Conservation (phyloP, 2,329 filamentous ascomycete genomes). For the Pseudogymnoascus sp. region DNA sequence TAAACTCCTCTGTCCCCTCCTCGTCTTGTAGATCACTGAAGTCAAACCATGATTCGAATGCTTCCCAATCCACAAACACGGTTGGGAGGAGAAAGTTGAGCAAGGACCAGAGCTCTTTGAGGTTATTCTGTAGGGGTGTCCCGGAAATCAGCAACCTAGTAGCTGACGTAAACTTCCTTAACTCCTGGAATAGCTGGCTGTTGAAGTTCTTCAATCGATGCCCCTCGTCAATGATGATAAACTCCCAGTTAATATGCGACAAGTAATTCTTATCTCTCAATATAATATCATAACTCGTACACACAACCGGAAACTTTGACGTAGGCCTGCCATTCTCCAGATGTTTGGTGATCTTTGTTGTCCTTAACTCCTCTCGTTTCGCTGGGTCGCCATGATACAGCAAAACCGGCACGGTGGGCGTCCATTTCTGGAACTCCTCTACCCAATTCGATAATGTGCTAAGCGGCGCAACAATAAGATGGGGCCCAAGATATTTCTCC, state of each 20-base stretch:
- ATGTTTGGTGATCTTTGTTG: slow-evolving; percentile 61
- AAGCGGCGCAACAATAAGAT: slow-evolving; percentile 81
- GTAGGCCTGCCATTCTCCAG: slow-evolving; percentile 53
- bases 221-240: slow-evolving; percentile 96
- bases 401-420: slow-evolving; percentile 77
- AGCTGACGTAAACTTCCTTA: slow-evolving; percentile 82
- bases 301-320: slow-evolving; percentile 77
- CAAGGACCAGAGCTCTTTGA: slow-evolving; percentile 90
- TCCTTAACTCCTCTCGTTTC: slow-evolving; percentile 69
- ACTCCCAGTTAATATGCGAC: slow-evolving; percentile 85
- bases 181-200: slow-evolving; percentile 79
- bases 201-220: slow-evolving; percentile 97
- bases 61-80: slow-evolving; percentile 88
- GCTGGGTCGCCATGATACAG: slow-evolving; percentile 83
- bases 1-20: slow-evolving; percentile 67
- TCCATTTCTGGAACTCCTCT: slow-evolving; percentile 87
- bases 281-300: slow-evolving; percentile 94
- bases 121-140: slow-evolving; percentile 90
- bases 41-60: slow-evolving; percentile 94
- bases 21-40: slow-evolving; percentile 88
- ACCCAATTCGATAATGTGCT: slow-evolving; percentile 96
- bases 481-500: slow-evolving; percentile 75
- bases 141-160: slow-evolving; percentile 90
- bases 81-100: slow-evolving; percentile 88
- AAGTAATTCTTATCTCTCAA: slow-evolving; percentile 80